Evolutionary conservation across 352 stramenopile genomes (phyloP).

Genomic region (Globisporangium perplexum): DNA sequence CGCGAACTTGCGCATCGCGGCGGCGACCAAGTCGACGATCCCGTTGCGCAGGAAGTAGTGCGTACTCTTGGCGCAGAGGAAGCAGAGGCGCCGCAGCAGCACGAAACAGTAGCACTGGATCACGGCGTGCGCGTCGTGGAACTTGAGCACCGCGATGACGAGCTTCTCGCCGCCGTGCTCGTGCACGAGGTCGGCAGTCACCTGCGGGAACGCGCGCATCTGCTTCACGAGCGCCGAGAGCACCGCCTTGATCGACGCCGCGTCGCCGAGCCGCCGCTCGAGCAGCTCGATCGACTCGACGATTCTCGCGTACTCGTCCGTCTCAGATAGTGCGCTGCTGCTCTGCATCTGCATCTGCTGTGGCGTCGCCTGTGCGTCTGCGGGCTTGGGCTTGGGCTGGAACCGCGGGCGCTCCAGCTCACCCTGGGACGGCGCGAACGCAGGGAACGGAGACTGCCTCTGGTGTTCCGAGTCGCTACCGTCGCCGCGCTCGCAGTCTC

Average conservation of each 20-base stretch:
- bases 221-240: constrained; percentile 74
- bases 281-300: constrained; percentile 46
- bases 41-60: constrained; percentile 44
- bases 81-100: constrained; percentile 63
- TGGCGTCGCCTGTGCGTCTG: background rate
- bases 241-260: constrained; percentile 46
- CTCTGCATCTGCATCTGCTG: background rate
- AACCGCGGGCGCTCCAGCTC: constrained; percentile 13
- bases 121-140: constrained; percentile 57
- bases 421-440: background rate
- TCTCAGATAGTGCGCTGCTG: background rate
- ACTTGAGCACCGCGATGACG: constrained; percentile 49
- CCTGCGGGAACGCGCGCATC: constrained; percentile 62
- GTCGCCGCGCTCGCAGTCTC: too few species aligned
- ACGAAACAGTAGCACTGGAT: constrained; percentile 82
- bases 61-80: constrained; percentile 59
- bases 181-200: constrained; percentile 58
- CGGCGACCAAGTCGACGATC: constrained; percentile 45
- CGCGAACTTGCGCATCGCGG: constrained; percentile 57
- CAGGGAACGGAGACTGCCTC: background rate
- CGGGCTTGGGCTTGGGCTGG: constrained; percentile 1
- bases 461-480: background rate
- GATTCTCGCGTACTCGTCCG: constrained; percentile 37
- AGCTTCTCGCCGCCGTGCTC: constrained; percentile 34
- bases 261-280: constrained; percentile 28